Evolutionary conservation across 2,329 filamentous ascomycete genomes (phyloP).

Genomic region (Rhexocercosporidium sp.): DNA sequence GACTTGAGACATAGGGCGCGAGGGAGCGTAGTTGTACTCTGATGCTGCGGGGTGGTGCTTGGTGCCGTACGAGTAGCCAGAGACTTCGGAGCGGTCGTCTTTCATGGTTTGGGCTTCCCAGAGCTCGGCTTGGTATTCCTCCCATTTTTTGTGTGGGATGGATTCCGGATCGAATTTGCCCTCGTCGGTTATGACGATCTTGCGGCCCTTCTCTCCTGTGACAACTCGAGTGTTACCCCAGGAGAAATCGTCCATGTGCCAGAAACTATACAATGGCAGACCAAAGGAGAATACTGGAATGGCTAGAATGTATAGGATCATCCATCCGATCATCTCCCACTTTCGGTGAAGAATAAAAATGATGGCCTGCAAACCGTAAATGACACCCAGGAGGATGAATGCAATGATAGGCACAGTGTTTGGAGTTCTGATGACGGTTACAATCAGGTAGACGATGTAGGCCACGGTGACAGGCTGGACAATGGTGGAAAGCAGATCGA

Average conservation of each 20-base stretch:
- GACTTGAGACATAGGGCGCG: slow-evolving; percentile 52
- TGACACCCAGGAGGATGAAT: slow-evolving; percentile 89
- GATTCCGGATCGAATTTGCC: slow-evolving; percentile 94
- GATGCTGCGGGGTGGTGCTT: slow-evolving; percentile 67
- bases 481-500: slow-evolving; percentile 90
- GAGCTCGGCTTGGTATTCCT: slow-evolving; percentile 96
- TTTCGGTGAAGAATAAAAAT: slow-evolving; percentile 97
- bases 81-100: slow-evolving; percentile 84
- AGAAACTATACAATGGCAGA: slow-evolving; percentile 93
- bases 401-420: slow-evolving; percentile 79
- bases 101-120: slow-evolving; percentile 85
- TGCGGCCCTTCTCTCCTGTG: slow-evolving; percentile 89
- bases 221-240: slow-evolving; percentile 99
- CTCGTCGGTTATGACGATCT: slow-evolving; percentile 93
- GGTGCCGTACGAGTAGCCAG: slow-evolving; percentile 93
- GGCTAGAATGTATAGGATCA: slow-evolving; percentile 92
- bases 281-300: slow-evolving; percentile 91
- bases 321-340: slow-evolving; percentile 99
- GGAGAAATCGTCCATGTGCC: slow-evolving; percentile 99
- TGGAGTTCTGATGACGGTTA: slow-evolving; percentile 66
- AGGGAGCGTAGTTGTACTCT: slow-evolving; percentile 71
- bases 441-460: slow-evolving; percentile 90
- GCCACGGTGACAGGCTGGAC: slow-evolving; percentile 90
- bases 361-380: slow-evolving; percentile 95
- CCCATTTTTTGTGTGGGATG: slow-evolving; percentile 98